These are phyloP conservation scores for Leccinum disarticulatum DNA, from an alignment of 768 basidiomycete genomes.

Conservation along the genomic window DNA sequence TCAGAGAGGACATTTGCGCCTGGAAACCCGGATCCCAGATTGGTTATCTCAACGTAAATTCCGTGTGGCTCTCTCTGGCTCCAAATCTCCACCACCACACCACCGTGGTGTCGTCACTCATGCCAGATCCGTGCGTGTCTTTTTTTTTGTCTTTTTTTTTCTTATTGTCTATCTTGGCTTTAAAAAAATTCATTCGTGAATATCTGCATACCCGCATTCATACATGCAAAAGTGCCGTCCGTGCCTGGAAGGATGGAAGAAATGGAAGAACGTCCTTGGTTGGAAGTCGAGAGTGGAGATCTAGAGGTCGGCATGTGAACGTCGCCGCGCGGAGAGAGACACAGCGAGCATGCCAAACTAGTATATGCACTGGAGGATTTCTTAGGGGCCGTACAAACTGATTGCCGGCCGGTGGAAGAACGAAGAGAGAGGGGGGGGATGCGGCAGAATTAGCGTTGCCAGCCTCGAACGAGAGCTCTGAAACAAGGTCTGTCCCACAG, in stretches of 20 bases:
- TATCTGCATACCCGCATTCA: neutral
- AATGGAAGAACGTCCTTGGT: neutral
- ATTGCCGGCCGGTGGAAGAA: neutral
- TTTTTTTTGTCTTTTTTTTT: neutral
- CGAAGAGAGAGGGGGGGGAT: neutral
- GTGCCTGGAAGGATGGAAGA: constrained; percentile 6
- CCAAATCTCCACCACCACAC: neutral
- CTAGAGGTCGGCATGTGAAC: constrained; percentile 6
- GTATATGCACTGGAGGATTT: neutral
- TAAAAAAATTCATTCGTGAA: neutral
- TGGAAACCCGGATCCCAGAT: neutral
- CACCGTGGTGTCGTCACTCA: neutral
- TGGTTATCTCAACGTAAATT: constrained; percentile 8
- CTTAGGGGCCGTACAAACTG: neutral
- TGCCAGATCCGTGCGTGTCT: neutral
- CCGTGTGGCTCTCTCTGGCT: neutral
- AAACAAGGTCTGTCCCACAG: constrained; percentile 8
- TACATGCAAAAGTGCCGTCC: neutral
- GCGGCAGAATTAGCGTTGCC: neutral
- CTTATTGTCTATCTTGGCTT: neutral
- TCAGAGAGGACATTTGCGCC: neutral
- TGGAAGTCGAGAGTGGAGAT: neutral
- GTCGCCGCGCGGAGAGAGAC: neutral
- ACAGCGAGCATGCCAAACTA: neutral
- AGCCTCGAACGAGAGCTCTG: constrained; percentile 2